Conservation (phyloP, 2,329 filamentous ascomycete genomes). For the Metarhizium album region DNA sequence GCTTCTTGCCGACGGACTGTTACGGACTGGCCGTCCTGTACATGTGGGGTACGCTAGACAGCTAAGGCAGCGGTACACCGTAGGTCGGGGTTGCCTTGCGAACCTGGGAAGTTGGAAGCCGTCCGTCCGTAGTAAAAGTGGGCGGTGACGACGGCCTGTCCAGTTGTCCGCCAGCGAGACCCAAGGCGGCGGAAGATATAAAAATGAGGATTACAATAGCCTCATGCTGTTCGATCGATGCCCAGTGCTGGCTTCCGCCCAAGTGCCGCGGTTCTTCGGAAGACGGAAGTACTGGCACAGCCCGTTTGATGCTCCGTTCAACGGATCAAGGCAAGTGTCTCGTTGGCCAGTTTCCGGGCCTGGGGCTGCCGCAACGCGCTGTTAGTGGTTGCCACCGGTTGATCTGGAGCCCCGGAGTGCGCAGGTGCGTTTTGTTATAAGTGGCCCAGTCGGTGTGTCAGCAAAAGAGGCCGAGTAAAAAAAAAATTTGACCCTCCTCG, state of each 20-base stretch:
- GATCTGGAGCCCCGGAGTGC: background rate
- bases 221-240: too few species aligned
- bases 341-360: background rate
- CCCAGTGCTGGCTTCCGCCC: too few species aligned
- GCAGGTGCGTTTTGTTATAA: background rate
- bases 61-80: background rate
- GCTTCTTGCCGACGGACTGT: background rate
- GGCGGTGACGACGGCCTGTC: too few species aligned
- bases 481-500: slow-evolving; percentile 10
- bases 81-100: background rate
- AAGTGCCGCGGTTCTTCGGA: too few species aligned
- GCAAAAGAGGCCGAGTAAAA: background rate
- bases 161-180: too few species aligned
- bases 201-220: too few species aligned
- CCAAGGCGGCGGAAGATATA: too few species aligned
- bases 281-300: too few species aligned
- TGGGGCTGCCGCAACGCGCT: slow-evolving; percentile 2
- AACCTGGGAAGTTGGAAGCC: too few species aligned
- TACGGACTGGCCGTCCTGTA: background rate
- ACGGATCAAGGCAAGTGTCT: too few species aligned
- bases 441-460: background rate
- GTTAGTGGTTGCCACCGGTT: slow-evolving; percentile 2
- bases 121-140: too few species aligned
- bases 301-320: too few species aligned
- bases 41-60: background rate